Conservation (phyloP, 2,329 filamentous ascomycete genomes). For the Dendryphion nanum region DNA sequence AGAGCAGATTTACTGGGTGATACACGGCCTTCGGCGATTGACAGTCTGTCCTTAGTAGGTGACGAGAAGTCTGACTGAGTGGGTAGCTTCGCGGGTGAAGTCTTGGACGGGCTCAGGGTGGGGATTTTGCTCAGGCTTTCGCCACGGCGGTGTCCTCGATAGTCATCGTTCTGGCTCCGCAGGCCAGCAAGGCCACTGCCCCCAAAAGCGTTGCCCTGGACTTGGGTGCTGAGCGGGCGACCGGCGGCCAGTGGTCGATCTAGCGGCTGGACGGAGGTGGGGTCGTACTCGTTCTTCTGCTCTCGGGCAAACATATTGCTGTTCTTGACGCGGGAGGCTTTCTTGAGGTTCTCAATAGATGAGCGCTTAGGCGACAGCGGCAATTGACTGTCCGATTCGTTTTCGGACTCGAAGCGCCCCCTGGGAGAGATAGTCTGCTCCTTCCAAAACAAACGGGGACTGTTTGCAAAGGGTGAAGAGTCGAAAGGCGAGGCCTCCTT, state of each 20-base stretch:
- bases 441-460: constrained; percentile 90
- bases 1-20: constrained; percentile 92
- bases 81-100: constrained; percentile 60
- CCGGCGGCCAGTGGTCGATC: constrained; percentile 75
- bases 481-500: constrained; percentile 84
- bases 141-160: constrained; percentile 39
- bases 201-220: constrained; percentile 70
- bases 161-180: constrained; percentile 27
- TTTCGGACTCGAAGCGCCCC: constrained; percentile 66
- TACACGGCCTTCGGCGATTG: constrained; percentile 45
- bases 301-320: constrained; percentile 96
- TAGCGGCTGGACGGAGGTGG: constrained; percentile 70
- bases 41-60: constrained; percentile 22
- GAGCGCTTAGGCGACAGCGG: constrained; percentile 74
- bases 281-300: constrained; percentile 90
- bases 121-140: constrained; percentile 63
- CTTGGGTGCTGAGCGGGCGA: constrained; percentile 55
- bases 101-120: constrained; percentile 56
- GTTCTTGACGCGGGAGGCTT: constrained; percentile 93
- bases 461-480: constrained; percentile 71
- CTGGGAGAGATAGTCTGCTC: constrained; percentile 62
- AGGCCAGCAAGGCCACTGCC: constrained; percentile 55
- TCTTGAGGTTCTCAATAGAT: constrained; percentile 93
- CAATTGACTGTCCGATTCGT: constrained; percentile 57
- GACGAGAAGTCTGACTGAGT: constrained; percentile 42